Evolutionary conservation across 2,329 filamentous ascomycete species (phyloP), one percentile per base, ranked within the genome.

Genomic region (Talaromyces sp.): DNA sequence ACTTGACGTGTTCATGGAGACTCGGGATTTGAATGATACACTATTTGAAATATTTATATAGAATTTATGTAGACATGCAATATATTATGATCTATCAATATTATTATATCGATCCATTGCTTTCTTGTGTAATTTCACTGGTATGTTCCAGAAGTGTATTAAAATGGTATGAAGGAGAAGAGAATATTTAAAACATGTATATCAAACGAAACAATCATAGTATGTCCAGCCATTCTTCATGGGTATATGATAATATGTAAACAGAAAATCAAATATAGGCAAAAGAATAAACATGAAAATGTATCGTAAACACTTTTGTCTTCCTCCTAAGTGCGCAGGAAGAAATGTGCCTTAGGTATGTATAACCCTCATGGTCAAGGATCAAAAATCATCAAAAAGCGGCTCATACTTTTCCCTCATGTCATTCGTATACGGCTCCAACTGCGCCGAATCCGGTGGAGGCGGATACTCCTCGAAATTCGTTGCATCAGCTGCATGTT

Each of bases 391-490:
- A 70, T 79, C 81, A 73, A 89, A 89, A 69, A 82, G 78, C 47
- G 80, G 76, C 63, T 89, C 87, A 73, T 86, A 88, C 73, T 85
- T 85, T 67, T 83, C 80, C 66, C 80, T 81, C 81, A 89, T 77
- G 66, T 88, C 86, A 63, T 85, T 82, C 4, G 85, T 87, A 71
- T 89, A 89, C 54, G 75, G 73, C 69, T 71, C 85, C 80, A 72
- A 81, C 73, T 69, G 82, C 74, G 70, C 80, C 76, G 57, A 78
- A 72, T 88, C 86, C 5, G 84, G 81, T 8, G 79, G 78, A 63
- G 80, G 79, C 59, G 88, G 86, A 69, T 89, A 89, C 64, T 89
- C 86, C 69, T 89, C 87, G 70, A 89, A 89, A 72, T 89, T 89
- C 22, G 85, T 79, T 39, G 86, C 84, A 69, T 89, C 87, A 7